Conservation (phyloP, 345 rosid species). For the Populus deltoides region DNA sequence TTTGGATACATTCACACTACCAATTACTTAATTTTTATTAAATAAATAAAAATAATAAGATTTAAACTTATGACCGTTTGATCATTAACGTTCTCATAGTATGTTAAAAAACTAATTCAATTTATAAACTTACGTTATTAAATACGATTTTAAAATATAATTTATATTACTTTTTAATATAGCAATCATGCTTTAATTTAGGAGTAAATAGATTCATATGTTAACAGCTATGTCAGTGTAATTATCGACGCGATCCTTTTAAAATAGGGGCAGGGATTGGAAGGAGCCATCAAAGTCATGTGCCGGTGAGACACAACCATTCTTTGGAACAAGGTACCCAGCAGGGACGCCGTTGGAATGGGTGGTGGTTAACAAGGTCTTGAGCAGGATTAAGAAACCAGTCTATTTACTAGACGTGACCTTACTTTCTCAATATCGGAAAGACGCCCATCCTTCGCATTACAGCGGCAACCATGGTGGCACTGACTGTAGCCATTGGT, state of each 20-base stretch:
- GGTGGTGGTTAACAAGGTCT: slow-evolving; percentile 66
- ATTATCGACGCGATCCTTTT: too few relatives aligned
- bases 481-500: slow-evolving; percentile 89
- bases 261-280: slow-evolving; percentile 82
- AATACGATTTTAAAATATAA: too few relatives aligned
- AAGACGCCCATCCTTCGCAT: slow-evolving; percentile 61
- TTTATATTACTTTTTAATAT: too few relatives aligned
- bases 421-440: slow-evolving; percentile 30
- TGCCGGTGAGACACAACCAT: slow-evolving; percentile 57
- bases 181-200: too few relatives aligned
- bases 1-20: accelerated
- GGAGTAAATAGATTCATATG: too few relatives aligned
- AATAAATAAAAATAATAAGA: too few relatives aligned
- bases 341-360: slow-evolving; percentile 67
- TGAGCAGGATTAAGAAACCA: slow-evolving; percentile 67
- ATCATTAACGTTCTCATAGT: accelerated
- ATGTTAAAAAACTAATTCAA: too few relatives aligned
- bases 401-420: slow-evolving; percentile 75
- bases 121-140: accelerated
- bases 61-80: accelerated
- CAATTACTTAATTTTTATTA: too few relatives aligned
- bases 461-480: slow-evolving; percentile 40
- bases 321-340: slow-evolving; percentile 56
- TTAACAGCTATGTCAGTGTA: too few relatives aligned
- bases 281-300: slow-evolving; percentile 57